phyloP scores from a whole-genome alignment of 2,329 filamentous ascomycete species.

The Berkeleyomyces rouxiae region DNA sequence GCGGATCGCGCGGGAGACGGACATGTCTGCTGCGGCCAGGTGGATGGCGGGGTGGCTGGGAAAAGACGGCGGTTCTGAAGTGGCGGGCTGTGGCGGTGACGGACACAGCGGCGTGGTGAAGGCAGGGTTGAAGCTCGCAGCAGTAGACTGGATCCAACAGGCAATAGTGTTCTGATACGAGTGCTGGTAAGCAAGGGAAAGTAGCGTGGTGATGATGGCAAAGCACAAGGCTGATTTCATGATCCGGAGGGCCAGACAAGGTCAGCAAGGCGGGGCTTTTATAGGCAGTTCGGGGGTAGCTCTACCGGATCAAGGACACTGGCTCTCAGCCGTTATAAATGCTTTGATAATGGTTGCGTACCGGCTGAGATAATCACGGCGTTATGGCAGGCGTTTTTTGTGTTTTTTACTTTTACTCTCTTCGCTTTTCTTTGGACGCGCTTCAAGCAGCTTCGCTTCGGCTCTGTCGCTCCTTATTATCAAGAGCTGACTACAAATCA shows the following conservation, averaged over 20 bases:
- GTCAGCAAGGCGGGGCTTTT: not conserved
- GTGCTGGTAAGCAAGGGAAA: not conserved
- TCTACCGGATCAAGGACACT: no score
- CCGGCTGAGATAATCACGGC: no score
- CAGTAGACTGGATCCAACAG: not conserved
- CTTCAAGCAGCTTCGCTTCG: not conserved
- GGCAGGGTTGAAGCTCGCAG: not conserved
- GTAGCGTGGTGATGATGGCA: slow-evolving; percentile 1
- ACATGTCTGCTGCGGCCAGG: slow-evolving; percentile 33
- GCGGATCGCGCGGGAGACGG: slow-evolving; percentile 56
- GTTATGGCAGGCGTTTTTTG: no score
- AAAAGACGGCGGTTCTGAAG: not conserved
- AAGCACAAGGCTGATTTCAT: slow-evolving; percentile 8
- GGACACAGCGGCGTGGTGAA: not conserved
- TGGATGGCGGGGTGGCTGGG: slow-evolving; percentile 19
- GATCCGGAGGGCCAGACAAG: not conserved
- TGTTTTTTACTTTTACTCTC: not conserved
- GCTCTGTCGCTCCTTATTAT: slow-evolving; percentile 3
- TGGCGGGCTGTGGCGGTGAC: not conserved
- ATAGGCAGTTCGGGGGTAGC: not conserved
- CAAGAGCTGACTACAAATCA: slow-evolving; percentile 11
- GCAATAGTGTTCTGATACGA: not conserved
- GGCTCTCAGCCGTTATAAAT: no score
- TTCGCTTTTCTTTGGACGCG: not conserved
- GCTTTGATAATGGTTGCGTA: no score